These are phyloP conservation scores for Linnemannia hyalina DNA, from an alignment of 192 early-diverging fungal species.

Conservation along the genomic window DNA sequence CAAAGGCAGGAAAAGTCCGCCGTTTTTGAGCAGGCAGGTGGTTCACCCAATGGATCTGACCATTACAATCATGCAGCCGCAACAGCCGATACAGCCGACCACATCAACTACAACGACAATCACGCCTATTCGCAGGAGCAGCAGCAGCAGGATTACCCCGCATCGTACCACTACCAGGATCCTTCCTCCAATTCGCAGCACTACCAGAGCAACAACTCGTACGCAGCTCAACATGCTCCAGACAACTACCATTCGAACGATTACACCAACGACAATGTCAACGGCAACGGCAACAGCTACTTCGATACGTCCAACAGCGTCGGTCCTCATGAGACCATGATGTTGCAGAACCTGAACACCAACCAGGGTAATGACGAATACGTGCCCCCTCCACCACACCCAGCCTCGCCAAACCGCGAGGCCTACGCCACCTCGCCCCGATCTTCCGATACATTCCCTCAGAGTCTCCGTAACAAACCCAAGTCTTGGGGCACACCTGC, in stretches of 20 bases:
- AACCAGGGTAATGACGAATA: not conserved
- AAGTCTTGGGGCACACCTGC: constrained; percentile 23
- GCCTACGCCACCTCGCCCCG: constrained; percentile 14
- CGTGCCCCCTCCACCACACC: constrained; percentile 43
- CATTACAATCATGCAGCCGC: not conserved
- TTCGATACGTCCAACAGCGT: not conserved
- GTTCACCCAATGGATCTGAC: not conserved
- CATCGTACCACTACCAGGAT: constrained; percentile 13
- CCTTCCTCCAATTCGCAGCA: not conserved
- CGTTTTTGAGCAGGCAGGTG: not conserved
- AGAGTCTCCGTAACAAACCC: constrained; percentile 44
- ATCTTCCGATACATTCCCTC: constrained; percentile 38
- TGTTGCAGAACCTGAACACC: constrained; percentile 28
- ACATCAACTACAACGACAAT: not conserved
- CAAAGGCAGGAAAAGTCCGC: constrained; percentile 15
- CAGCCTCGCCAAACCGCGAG: not conserved
- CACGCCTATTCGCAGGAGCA: constrained; percentile 16
- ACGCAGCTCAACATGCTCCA: not conserved
- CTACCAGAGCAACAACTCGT: not conserved
- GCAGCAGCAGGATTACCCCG: constrained; percentile 26
- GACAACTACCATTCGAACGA: not conserved
- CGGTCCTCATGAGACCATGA: constrained; percentile 5
- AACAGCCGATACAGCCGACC: constrained; percentile 11
- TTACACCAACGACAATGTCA: constrained; percentile 5
- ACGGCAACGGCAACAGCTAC: not conserved